These are phyloP conservation scores for Lotmaria passim DNA, from an alignment of 208 protist genomes.

Conservation along the genomic window DNA sequence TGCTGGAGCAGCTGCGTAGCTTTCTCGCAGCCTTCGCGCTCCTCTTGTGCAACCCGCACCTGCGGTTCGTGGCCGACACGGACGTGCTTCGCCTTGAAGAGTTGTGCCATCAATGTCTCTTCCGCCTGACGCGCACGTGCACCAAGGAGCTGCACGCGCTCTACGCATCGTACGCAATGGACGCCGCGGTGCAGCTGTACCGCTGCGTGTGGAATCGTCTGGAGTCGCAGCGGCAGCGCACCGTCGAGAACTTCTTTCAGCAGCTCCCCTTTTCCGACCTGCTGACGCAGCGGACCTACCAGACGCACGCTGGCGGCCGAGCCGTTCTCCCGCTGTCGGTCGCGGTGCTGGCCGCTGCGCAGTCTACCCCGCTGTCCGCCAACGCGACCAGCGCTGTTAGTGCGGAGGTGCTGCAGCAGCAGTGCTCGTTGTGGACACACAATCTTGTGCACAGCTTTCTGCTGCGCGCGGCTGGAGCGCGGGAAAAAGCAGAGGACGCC, in stretches of 20 bases:
- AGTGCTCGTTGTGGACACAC: constrained; percentile 60
- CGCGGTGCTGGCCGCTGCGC: constrained; percentile 71
- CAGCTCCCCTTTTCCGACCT: constrained; percentile 49
- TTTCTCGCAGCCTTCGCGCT: constrained; percentile 53
- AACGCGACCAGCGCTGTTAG: constrained; percentile 18
- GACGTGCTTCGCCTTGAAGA: constrained; percentile 81
- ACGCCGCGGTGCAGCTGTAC: constrained; percentile 63
- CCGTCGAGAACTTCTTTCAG: constrained; percentile 55
- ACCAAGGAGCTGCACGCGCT: constrained; percentile 38
- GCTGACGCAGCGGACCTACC: constrained; percentile 44
- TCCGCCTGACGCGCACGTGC: constrained; percentile 41
- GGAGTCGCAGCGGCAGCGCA: constrained; percentile 43
- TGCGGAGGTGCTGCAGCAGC: constrained; percentile 54
- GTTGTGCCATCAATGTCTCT: constrained; percentile 66
- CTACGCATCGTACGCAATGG: constrained; percentile 67
- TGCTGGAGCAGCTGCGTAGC: constrained; percentile 62
- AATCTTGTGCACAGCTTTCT: constrained; percentile 56
- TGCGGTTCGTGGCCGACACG: constrained; percentile 51
- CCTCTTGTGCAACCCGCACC: constrained; percentile 42
- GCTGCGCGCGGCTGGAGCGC: constrained; percentile 15
- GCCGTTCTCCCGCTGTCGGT: constrained; percentile 66
- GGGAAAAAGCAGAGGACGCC: constrained; percentile 48
- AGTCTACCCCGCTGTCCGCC: constrained; percentile 53
- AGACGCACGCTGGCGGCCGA: constrained; percentile 38
- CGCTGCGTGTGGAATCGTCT: constrained; percentile 75